phyloP scores from a whole-genome alignment of 106 monocot genomes.

The Acorus gramineus region DNA sequence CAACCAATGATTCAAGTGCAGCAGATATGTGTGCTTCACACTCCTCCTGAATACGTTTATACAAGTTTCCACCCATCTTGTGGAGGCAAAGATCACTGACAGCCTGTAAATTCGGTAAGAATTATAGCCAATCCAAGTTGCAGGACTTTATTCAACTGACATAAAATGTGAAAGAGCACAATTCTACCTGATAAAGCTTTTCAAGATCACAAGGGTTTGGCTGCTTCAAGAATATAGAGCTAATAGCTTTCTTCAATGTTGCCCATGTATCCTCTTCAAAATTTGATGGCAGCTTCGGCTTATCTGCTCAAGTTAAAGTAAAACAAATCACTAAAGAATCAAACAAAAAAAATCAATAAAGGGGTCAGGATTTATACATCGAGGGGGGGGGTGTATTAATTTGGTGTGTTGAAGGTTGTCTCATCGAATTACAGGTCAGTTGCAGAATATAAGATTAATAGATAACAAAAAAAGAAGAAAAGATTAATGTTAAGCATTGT shows the following conservation, averaged over 20 bases:
- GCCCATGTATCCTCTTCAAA: conserved; percentile 6
- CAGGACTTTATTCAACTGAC: too few relatives aligned
- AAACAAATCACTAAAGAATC: too few relatives aligned
- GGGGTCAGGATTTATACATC: too few relatives aligned
- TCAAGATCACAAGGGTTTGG: background rate
- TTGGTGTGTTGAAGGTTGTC: too few relatives aligned
- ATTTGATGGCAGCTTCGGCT: background rate
- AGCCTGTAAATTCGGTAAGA: background rate
- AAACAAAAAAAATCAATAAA: too few relatives aligned
- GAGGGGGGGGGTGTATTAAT: too few relatives aligned
- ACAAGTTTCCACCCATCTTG: background rate
- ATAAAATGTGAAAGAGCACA: too few relatives aligned
- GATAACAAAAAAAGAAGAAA: too few relatives aligned
- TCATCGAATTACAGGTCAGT: too few relatives aligned
- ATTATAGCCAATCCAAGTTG: too few relatives aligned
- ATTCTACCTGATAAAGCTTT: background rate
- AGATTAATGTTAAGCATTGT: too few relatives aligned
- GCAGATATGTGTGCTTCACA: background rate
- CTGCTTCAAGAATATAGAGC: background rate
- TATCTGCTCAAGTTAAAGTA: background rate
- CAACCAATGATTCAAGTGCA: background rate
- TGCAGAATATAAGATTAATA: too few relatives aligned
- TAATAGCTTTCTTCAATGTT: background rate
- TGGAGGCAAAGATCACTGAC: background rate
- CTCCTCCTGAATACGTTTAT: background rate